These are phyloP conservation scores for Eutrema heterophyllum DNA, from an alignment of 345 rosid species.

Conservation along the genomic window DNA sequence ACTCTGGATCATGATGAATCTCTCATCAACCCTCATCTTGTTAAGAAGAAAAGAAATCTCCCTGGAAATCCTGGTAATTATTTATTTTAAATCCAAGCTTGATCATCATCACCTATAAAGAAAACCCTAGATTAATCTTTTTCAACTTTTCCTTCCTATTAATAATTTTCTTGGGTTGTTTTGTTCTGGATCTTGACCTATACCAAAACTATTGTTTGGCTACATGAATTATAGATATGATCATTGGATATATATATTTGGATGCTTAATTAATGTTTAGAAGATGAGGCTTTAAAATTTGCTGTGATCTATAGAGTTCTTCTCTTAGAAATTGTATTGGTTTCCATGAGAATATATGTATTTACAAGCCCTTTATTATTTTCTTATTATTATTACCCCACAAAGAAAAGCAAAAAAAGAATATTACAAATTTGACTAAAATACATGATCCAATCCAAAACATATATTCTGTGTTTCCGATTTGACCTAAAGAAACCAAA, in stretches of 20 bases:
- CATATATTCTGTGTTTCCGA: background rate
- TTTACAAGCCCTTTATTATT: background rate
- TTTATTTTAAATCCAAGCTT: background rate
- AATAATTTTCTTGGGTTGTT: background rate
- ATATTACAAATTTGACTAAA: background rate
- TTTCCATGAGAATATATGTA: conserved; percentile 6
- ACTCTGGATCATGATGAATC: conserved; percentile 28
- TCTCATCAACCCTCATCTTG: conserved; percentile 36
- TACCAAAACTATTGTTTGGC: background rate
- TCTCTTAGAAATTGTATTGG: background rate
- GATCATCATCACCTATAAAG: conserved; percentile 12
- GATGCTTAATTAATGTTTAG: background rate
- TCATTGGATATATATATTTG: background rate
- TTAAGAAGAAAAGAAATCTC: conserved; percentile 89
- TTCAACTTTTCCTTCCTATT: background rate
- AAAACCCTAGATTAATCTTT: conserved; percentile 20
- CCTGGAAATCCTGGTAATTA: conserved; percentile 87
- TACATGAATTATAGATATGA: conserved; percentile 1
- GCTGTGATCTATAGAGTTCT: background rate
- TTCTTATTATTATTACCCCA: background rate
- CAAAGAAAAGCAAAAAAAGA: background rate
- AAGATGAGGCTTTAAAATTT: background rate
- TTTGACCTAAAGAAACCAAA: conserved; percentile 10
- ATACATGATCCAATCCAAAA: conserved; percentile 11
- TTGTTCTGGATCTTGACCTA: conserved; percentile 19